These are phyloP conservation scores for Colletotrichum paranaense DNA, from an alignment of 2,329 filamentous ascomycete species.

Conservation along the genomic window DNA sequence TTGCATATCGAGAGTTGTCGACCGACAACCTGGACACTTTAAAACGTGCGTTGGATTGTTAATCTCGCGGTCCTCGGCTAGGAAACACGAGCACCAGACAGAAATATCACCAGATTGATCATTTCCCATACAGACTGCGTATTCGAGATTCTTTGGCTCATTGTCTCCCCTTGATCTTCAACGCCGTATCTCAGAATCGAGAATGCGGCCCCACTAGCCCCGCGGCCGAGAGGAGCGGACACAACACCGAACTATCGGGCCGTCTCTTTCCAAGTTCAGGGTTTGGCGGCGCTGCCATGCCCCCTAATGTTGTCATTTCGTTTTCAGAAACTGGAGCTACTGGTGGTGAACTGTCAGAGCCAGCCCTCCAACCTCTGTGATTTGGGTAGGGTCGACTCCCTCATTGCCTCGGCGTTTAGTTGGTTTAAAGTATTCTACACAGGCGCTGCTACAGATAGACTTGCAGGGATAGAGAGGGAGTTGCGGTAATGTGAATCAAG, in stretches of 20 bases:
- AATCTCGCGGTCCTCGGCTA: neutral
- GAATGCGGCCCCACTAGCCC: neutral
- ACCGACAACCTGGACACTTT: neutral
- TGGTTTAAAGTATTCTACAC: too few relatives aligned
- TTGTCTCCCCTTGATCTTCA: neutral
- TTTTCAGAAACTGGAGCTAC: neutral
- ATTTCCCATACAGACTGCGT: rapidly evolving
- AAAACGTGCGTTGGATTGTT: neutral
- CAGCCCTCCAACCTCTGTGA: too few relatives aligned
- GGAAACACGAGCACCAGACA: too few relatives aligned
- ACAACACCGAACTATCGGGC: neutral
- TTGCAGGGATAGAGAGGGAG: neutral
- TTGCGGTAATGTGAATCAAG: neutral
- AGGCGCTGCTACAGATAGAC: neutral
- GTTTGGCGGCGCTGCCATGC: neutral
- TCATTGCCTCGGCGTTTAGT: neutral
- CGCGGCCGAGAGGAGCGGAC: neutral
- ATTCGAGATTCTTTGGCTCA: neutral
- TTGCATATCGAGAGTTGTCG: too few relatives aligned
- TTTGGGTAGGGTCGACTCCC: neutral
- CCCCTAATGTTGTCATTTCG: neutral
- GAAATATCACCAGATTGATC: rapidly evolving
- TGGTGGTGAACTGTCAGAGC: too few relatives aligned
- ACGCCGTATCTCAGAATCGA: neutral
- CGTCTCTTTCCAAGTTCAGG: neutral